Base-by-base conservation (phyloP, 352 stramenopile genomes). In the Pythium myriotylum region DNA sequence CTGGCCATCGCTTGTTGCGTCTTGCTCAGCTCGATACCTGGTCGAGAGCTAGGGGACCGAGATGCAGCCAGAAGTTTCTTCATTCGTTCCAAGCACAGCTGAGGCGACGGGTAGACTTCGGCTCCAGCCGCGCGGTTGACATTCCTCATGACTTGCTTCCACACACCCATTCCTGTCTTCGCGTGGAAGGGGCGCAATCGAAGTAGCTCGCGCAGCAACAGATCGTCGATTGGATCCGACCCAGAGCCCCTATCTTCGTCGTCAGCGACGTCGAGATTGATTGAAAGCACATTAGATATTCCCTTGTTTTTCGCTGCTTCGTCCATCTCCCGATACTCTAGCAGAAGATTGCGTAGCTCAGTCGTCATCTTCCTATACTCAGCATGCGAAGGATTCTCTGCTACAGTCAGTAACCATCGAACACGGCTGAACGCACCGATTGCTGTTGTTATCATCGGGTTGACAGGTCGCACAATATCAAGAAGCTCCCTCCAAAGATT, bases 151-250 rank as follows among this genome's bases (percentile, higher is more conserved):
- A 63, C 55, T 41, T 42, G 16, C 14, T 49, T 54, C 55, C 55
- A 63, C 2, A 50, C n/a, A 0, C 1, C 20, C 55, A 56, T 56
- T 17, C 45, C 35, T 14, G 23, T 17, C 46, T 62, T 54, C 7
- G 35, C 35, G n/a, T 63, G 55, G 46, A 63, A 63, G 3, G 55
- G 55, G 0, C 55, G 55, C 8, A 50, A 12, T 2, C 55, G 33
- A 17, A 63, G 29, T 1, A 56, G 17, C 46, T 63, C 55, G 12
- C 55, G 45, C n/a, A 63, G 17, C 6, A 63, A 17, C 2, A 56
- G 8, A 19, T 48, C 37, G 14, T 63, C 17, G 8, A 33, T 29
- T 10, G 39, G 52, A 29, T n/a, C 49, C 52, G 5, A 40, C 51
- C 2, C 16, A 23, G 5, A 48, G 17, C 6, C 2, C 17, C 51